These are phyloP conservation scores for Chrysochromulina parva DNA, from an alignment of 78 protist species.

Conservation along the genomic window DNA sequence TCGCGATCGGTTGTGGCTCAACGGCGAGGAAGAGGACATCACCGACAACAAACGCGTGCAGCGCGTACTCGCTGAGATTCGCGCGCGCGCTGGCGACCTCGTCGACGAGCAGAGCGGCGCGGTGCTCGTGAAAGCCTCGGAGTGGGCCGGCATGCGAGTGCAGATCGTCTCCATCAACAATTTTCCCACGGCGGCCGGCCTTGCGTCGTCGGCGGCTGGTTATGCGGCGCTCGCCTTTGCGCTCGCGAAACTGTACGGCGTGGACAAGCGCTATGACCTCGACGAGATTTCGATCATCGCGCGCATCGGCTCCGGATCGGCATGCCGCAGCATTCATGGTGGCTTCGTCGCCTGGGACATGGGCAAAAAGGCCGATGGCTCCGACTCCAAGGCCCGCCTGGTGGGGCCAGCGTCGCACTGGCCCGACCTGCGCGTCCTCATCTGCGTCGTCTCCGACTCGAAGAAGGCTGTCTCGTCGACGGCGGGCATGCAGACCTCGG, in stretches of 20 bases:
- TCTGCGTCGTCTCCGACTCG: conserved; percentile 82
- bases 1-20: conserved; percentile 89
- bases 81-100: background rate
- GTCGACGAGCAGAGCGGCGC: background rate
- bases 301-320: conserved; percentile 93
- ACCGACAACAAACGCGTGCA: background rate
- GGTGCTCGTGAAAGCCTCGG: background rate
- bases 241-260: conserved; percentile 54
- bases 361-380: conserved; percentile 81
- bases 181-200: conserved; percentile 91
- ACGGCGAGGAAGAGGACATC: conserved; percentile 76
- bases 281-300: conserved; percentile 78
- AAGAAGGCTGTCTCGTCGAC: conserved; percentile 90
- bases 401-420: conserved; percentile 77
- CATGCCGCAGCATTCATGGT: conserved; percentile 93
- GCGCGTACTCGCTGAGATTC: background rate
- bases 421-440: conserved; percentile 86
- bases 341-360: conserved; percentile 96
- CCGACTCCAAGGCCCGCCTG: conserved; percentile 45
- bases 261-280: background rate
- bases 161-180: conserved; percentile 85
- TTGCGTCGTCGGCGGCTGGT: background rate
- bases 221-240: conserved; percentile 61
- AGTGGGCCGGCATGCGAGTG: background rate
- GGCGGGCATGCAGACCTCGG: conserved; percentile 91